Conservation (phyloP, 2,329 filamentous ascomycete genomes). For the Apiospora koreana region DNA sequence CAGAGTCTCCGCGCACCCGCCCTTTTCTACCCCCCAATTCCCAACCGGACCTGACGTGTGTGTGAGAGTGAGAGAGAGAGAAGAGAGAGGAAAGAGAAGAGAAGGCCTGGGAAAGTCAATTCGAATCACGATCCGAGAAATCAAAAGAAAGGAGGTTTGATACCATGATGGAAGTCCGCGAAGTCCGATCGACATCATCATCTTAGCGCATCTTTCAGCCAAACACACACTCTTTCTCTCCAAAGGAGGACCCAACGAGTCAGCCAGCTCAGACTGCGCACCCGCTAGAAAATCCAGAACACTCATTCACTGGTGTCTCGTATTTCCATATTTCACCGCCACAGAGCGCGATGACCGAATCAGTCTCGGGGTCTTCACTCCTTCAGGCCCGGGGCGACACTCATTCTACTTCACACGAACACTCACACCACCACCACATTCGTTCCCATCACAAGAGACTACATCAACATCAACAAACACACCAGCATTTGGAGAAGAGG, state of each 20-base stretch:
- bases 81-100: not conserved
- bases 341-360: constrained; percentile 44
- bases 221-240: not conserved
- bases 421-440: constrained; percentile 36
- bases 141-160: not conserved
- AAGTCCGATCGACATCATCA: constrained; percentile 17
- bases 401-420: constrained; percentile 22
- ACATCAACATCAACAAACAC: constrained; percentile 14
- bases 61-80: not conserved
- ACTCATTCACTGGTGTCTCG: constrained; percentile 29
- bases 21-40: not conserved
- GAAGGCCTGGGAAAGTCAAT: not conserved
- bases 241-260: constrained; percentile 12
- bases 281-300: constrained; percentile 26
- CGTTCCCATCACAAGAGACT: constrained; percentile 25
- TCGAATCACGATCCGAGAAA: not conserved
- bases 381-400: constrained; percentile 44
- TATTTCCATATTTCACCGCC: constrained; percentile 38
- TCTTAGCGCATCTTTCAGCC: constrained; percentile 14
- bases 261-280: constrained; percentile 22
- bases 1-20: constrained; percentile 3
- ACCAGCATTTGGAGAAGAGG: constrained; percentile 15
- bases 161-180: not conserved
- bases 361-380: constrained; percentile 49
- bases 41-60: not conserved